phyloP scores from a whole-genome alignment of 805 yeast genomes.

The Lipomyces chichibuensis region DNA sequence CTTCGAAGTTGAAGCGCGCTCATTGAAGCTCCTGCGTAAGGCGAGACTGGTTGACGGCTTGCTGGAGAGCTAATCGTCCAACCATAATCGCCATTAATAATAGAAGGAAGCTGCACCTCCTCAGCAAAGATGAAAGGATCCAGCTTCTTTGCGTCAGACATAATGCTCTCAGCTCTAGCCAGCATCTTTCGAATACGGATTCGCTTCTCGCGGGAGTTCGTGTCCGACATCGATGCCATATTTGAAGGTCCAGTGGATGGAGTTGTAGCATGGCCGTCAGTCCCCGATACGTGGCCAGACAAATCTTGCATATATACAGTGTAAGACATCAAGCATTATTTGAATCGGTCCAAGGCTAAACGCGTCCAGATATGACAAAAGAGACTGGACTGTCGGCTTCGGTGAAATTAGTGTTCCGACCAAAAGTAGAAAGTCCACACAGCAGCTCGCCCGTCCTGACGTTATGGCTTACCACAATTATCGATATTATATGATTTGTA shows the following conservation, averaged over 20 bases:
- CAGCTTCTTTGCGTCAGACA: background rate
- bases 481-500: background rate
- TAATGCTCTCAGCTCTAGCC: background rate
- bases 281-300: background rate
- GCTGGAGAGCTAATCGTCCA: background rate
- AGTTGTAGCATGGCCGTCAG: background rate
- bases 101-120: slow-evolving; percentile 10
- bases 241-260: background rate
- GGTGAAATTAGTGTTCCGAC: background rate
- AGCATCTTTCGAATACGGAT: background rate
- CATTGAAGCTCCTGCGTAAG: background rate
- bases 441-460: background rate
- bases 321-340: background rate
- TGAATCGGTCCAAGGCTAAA: background rate
- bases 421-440: background rate
- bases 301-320: background rate
- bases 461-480: background rate
- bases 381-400: background rate
- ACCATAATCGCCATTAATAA: slow-evolving; percentile 7
- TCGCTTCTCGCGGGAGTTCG: background rate
- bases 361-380: background rate
- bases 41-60: background rate
- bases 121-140: slow-evolving; percentile 17
- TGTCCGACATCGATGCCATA: background rate
- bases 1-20: background rate